Evolutionary conservation across 306 rosid genomes (phyloP).

Genomic region (Citrullus colocynthis): DNA sequence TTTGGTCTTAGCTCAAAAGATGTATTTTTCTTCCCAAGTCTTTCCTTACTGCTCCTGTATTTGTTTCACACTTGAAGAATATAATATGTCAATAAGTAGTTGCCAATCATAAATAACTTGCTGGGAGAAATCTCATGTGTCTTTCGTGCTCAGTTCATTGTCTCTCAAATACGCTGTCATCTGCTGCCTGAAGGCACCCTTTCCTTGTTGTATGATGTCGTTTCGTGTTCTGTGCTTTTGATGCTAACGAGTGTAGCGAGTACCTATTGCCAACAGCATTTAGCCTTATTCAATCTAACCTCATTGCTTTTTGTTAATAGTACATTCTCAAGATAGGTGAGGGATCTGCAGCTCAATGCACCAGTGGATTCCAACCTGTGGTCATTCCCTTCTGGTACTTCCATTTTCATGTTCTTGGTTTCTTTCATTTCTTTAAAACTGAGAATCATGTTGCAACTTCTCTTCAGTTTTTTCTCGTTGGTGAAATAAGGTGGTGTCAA

Average conservation of each 20-base stretch:
- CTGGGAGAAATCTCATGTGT: background rate
- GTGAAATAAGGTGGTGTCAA: background rate
- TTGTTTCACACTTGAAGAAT: background rate
- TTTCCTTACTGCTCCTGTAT: background rate
- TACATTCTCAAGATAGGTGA: slow-evolving; percentile 66
- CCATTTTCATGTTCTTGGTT: background rate
- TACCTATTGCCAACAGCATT: background rate
- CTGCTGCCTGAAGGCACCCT: background rate
- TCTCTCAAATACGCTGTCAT: no score
- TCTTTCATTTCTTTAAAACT: background rate
- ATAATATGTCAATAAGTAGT: background rate
- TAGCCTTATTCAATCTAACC: background rate
- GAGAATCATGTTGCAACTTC: slow-evolving; percentile 7
- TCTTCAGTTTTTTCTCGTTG: slow-evolving; percentile 10
- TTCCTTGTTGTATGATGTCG: background rate
- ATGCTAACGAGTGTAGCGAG: background rate
- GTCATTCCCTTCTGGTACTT: slow-evolving; percentile 83
- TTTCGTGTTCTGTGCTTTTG: background rate
- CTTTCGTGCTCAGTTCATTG: background rate
- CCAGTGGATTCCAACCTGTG: slow-evolving; percentile 65
- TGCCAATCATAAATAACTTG: background rate
- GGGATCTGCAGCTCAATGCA: slow-evolving; percentile 70
- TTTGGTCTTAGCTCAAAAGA: slow-evolving; percentile 53
- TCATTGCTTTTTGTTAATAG: slow-evolving; percentile 25
- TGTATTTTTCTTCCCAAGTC: slow-evolving; percentile 30